Evolutionary conservation across 192 early-diverging fungal species (phyloP), one percentile per base, ranked within the genome.

Genomic region (Gigaspora rosea): DNA sequence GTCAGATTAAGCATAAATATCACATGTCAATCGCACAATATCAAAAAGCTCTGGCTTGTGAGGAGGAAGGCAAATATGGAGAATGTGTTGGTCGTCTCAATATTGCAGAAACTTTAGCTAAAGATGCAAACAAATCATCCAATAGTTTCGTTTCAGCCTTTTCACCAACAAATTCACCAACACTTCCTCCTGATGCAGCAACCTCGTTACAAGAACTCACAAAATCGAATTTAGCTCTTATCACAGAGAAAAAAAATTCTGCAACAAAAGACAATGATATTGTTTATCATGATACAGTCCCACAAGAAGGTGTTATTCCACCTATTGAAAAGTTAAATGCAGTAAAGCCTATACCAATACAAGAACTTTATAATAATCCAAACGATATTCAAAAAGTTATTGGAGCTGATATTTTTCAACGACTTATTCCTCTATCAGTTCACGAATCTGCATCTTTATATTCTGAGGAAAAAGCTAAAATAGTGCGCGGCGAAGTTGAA

Each of bases 391-490:
- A 91, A 36, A 90, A 94, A 63, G 94, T 98, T 33, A 93, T 97
- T 66, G 96, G 96, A 2, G 82, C 88, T 3, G 96, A 98, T 81
- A 91, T 98, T 68, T 99, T 99, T 76, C 82, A 87, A 48, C 83
- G 87, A 22, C 88, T 99, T 58, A 91, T 99, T 41, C 97, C 97
- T 1, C 84, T 99, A 57, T 87, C 90, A n/a, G 94, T 99, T 1
- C 96, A 97, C 81, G 95, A 98, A 84, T 91, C 93, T 54, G 88
- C 96, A 15, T 95, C 93, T 32, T 70, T 98, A 74, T 99, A 99
- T 77, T 96, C 95, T 27, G 97, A 98, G 80, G 95, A 97, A 80
- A 95, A 97, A 84, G 96, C 95, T 20, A 95, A 96, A 84, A 76
- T 99, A 48, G 87, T 97, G 8, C 90, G 97, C 32, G 80, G 86